Percentiles rank a stretch among this genome's conserved stretches.
phyloP scores from a whole-genome alignment of 2,329 filamentous ascomycete species.

The Diaporthe sp. region DNA sequence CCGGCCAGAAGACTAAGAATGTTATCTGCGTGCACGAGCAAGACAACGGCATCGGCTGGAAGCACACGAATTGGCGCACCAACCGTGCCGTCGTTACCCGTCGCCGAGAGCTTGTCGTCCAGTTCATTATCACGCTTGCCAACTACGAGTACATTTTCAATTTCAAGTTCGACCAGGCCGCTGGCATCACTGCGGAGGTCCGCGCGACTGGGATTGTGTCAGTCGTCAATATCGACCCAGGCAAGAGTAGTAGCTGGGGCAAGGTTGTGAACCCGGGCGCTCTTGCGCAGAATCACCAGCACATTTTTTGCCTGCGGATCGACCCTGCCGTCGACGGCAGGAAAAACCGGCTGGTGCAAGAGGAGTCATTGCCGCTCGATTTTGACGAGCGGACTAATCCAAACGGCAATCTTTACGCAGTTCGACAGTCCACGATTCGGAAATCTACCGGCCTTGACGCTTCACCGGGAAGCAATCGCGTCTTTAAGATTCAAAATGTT shows the following conservation, averaged over 20 bases:
- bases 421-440: neutral
- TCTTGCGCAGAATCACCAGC: neutral
- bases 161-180: slow-evolving; percentile 54
- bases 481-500: neutral
- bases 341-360: neutral
- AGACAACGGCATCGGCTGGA: slow-evolving; percentile 68
- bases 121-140: slow-evolving; percentile 65
- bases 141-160: slow-evolving; percentile 62
- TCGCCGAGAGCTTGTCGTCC: slow-evolving; percentile 61
- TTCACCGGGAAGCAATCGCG: neutral
- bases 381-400: neutral
- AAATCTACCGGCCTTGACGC: neutral
- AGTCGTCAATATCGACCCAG: neutral
- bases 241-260: neutral
- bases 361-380: neutral
- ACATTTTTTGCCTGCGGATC: neutral
- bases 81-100: slow-evolving; percentile 61
- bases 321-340: neutral
- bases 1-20: slow-evolving; percentile 48
- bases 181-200: neutral
- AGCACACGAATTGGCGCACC: slow-evolving; percentile 65
- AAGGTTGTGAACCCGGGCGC: neutral
- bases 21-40: slow-evolving; percentile 67
- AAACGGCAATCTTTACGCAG: neutral
- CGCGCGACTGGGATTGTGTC: neutral